Base-by-base conservation (phyloP, 108 stramenopile genomes). In the Epipyxis sp. region DNA sequence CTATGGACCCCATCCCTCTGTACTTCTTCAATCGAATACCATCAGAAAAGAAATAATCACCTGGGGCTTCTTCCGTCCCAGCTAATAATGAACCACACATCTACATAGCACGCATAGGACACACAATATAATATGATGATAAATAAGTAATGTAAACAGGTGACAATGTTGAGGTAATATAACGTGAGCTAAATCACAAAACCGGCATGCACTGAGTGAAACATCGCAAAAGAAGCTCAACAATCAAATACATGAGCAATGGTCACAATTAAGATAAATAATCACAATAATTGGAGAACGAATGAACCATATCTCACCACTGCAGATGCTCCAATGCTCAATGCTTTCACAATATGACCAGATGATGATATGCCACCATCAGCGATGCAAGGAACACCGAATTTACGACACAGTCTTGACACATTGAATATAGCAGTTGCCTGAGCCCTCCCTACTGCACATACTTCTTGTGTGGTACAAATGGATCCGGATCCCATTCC, bases 11-110 rank as follows among this genome's bases (percentile, higher is more conserved):
- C 99, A 99, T 99, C 57, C 99, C 99, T 45, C 97, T 92, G 90
- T 99, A 99, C 59, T 94, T 90, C 86, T 99, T 99, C 69, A 99
- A 87, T 43, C 99, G 94, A 40, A 98, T 97, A 42, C 99, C 99
- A 80, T 98, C 97, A 88, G 97, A 96, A 85, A 94, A 98, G 85
- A 94, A 99, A 82, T 98, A 99, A 77, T 98, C 95, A 37, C 99
- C 99, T 35, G 99, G 99, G 59, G 97, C 91, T 85, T 99, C 99
- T 78, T 98, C 99, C 2, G 97, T 98, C 30, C 99, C 99, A 32
- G 99, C 99, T 69, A 99, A 91, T 97, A 99, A 95, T 61, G 92
- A 90, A 39, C 99, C 99, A 96, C 98, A 98, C 99, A 99, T 99
- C 46, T 50, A 50, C 46, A 6, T 20, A 50, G 6, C 6, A 13